These are phyloP conservation scores for Tulasnella sp. DNA, from an alignment of 768 basidiomycete species.

Conservation along the genomic window DNA sequence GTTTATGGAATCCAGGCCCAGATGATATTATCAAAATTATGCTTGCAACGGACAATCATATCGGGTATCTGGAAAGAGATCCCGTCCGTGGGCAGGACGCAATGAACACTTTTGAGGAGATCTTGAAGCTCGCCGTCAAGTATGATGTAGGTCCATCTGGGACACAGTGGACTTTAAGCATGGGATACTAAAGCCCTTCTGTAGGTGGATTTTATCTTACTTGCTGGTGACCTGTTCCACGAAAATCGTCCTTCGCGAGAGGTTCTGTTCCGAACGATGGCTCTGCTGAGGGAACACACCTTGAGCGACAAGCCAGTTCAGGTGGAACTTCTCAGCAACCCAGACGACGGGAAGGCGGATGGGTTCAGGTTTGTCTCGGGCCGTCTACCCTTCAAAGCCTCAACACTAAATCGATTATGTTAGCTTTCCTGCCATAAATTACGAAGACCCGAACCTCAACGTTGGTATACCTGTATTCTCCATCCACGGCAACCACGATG, in stretches of 20 bases:
- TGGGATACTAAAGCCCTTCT: background rate
- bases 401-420: background rate
- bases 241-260: conserved; percentile 94
- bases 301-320: conserved; percentile 85
- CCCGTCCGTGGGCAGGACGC: conserved; percentile 92
- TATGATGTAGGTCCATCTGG: conserved; percentile 57
- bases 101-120: conserved; percentile 91
- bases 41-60: conserved; percentile 93
- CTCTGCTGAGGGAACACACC: conserved; percentile 85
- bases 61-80: conserved; percentile 92
- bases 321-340: conserved; percentile 88
- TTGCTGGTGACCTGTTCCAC: conserved; percentile 96
- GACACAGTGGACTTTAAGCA: conserved; percentile 16
- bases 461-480: conserved; percentile 96
- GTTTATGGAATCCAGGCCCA: conserved; percentile 1
- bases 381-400: background rate
- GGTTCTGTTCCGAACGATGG: conserved; percentile 82
- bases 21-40: conserved; percentile 69
- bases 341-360: conserved; percentile 79
- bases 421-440: conserved; percentile 95
- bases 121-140: conserved; percentile 85
- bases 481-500: conserved; percentile 98
- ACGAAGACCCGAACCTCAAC: conserved; percentile 95
- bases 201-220: conserved; percentile 91
- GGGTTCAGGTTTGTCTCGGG: conserved; percentile 66